phyloP scores from a whole-genome alignment of 202 grass and related monocot genomes.

The Setaria italica region DNA sequence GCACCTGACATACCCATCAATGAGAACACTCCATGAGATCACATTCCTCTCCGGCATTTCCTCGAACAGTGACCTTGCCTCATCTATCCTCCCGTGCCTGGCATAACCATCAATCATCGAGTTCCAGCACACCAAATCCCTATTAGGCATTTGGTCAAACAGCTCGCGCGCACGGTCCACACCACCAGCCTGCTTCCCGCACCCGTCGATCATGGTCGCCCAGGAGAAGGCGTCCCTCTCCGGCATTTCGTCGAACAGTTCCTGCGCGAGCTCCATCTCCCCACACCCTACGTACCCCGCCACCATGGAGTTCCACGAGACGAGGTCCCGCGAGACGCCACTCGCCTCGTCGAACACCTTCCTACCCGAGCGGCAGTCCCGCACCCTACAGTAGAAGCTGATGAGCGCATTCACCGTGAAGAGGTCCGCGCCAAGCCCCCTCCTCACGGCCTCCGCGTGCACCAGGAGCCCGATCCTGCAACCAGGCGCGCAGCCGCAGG shows the following conservation, averaged over 20 bases:
- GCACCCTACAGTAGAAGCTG: constrained; percentile 70
- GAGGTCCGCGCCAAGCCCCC: constrained; percentile 56
- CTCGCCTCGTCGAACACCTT: constrained; percentile 66
- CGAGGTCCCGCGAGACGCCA: constrained; percentile 43
- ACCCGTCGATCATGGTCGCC: constrained; percentile 65
- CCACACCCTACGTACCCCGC: constrained; percentile 55
- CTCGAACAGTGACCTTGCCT: constrained; percentile 57
- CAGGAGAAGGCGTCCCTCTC: constrained; percentile 66
- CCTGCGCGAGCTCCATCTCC: constrained; percentile 53
- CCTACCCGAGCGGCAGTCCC: constrained; percentile 47
- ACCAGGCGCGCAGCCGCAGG: constrained; percentile 40
- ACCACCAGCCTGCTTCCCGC: constrained; percentile 49
- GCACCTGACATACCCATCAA: constrained; percentile 63
- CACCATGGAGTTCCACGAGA: constrained; percentile 80
- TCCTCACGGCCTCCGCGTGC: constrained; percentile 57
- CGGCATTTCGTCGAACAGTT: constrained; percentile 69
- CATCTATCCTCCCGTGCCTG: constrained; percentile 51
- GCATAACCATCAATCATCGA: constrained; percentile 75
- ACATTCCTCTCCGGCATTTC: constrained; percentile 67
- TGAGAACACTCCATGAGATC: constrained; percentile 69
- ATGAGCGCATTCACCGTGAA: constrained; percentile 76
- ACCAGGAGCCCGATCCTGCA: constrained; percentile 45
- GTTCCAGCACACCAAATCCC: constrained; percentile 73
- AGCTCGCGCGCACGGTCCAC: constrained; percentile 59
- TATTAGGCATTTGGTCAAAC: constrained; percentile 73